Base-by-base conservation (phyloP, 2,329 filamentous ascomycete species). In the Graphilbum ipis-grandicollis region DNA sequence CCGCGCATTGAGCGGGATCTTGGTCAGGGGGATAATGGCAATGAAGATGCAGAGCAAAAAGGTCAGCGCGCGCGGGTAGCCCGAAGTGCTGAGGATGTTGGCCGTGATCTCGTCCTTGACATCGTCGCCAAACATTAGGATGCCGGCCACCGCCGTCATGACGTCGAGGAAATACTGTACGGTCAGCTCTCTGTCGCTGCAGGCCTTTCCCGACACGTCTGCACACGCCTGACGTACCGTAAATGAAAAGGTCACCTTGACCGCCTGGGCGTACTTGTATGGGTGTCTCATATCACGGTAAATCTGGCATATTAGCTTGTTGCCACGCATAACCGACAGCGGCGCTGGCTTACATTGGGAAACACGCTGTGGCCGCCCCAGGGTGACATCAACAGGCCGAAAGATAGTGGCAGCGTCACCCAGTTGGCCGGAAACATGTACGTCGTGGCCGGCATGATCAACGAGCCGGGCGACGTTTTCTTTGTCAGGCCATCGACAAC, bases 121-220 rank as follows among this genome's bases (percentile, higher is more conserved):
- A n/a, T 62, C 68, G 46, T 93, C 81, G 42, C 88, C 88, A 54
- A 94, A 98, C 88, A 98, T 96, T 44, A 94, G 66, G 40, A 90
- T 70, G 29, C 90, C 88, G 10, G 81, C 71, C 32, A 90, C 69
- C 19, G 84, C 86, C 52, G 93, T 85, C 33, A 75, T 69, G 19
- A 78, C 66, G 53, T 96, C 88, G 12, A 96, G 68, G 17, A 82
- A 51, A 53, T 83, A 88, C 73, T 80, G 39, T n/a, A 9, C 2
- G 4, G 7, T 7, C 4, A 30, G n/a, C 19, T 2, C 12, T 14
- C 33, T 2, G 7, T 21, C 15, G n/a, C n/a, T n/a, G n/a, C n/a
- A n/a, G n/a, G n/a, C n/a, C n/a, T n/a, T n/a, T n/a, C n/a, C n/a
- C n/a, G n/a, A n/a, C n/a, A n/a, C n/a, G n/a, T n/a, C n/a, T n/a